These are phyloP conservation scores for Claviceps pazoutovae DNA, from an alignment of 2,329 filamentous ascomycete genomes.

Conservation along the genomic window DNA sequence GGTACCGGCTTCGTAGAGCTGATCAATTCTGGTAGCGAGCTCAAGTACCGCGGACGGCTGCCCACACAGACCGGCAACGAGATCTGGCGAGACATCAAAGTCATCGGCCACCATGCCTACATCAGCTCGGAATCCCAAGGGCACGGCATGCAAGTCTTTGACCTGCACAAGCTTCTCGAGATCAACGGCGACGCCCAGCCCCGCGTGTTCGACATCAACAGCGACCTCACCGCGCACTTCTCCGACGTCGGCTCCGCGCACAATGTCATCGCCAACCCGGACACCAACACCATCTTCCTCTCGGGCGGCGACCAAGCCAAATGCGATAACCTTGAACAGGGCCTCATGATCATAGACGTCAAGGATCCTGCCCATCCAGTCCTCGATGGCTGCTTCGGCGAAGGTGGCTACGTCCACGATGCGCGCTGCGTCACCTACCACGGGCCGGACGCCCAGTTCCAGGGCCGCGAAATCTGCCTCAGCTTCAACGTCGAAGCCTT, in stretches of 20 bases:
- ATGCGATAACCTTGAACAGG: slow-evolving; percentile 25
- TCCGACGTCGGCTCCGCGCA: slow-evolving; percentile 25
- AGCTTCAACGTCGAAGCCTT: slow-evolving; percentile 36
- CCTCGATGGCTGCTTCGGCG: slow-evolving; percentile 32
- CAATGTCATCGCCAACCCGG: slow-evolving; percentile 28
- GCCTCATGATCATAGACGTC: slow-evolving; percentile 42
- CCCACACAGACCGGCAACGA: slow-evolving; percentile 24
- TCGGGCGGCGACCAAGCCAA: slow-evolving; percentile 21
- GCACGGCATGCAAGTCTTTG: slow-evolving; percentile 50
- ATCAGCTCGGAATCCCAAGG: slow-evolving; percentile 27
- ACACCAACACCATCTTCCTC: slow-evolving; percentile 29
- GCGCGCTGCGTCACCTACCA: slow-evolving; percentile 38
- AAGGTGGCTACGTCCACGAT: slow-evolving; percentile 39
- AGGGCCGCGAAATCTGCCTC: slow-evolving; percentile 36
- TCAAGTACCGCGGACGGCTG: slow-evolving; percentile 30
- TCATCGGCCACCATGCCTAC: slow-evolving; percentile 21
- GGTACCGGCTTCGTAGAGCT: slow-evolving; percentile 34
- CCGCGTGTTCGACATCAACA: slow-evolving; percentile 15
- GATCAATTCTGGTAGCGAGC: slow-evolving; percentile 21
- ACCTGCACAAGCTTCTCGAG: slow-evolving; percentile 38
- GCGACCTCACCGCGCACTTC: slow-evolving; percentile 22
- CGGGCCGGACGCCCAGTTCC: slow-evolving; percentile 27
- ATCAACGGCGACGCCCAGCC: slow-evolving; percentile 21
- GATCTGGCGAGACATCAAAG: slow-evolving; percentile 28
- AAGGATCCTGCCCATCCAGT: slow-evolving; percentile 34